Base-by-base conservation (phyloP, 441 rosid genomes). In the Isatis lusitanica region DNA sequence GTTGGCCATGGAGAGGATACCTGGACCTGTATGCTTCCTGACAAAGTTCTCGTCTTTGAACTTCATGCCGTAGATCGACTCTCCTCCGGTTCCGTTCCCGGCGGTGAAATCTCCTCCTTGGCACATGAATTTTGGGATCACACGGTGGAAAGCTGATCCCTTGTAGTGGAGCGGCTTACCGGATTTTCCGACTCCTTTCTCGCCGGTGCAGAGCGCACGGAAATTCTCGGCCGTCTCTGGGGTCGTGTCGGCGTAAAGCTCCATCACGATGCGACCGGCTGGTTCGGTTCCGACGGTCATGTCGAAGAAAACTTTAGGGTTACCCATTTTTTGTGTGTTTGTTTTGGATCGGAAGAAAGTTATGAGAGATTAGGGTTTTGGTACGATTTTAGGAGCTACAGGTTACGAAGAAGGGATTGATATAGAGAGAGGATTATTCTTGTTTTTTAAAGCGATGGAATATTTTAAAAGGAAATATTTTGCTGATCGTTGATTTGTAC, bases 21-120 rank as follows among this genome's bases (percentile, higher is more conserved):
- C 98, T 0, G 91, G 82, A 1, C 91, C 90, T 1, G 92, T 91
- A 79, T 93, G 97, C 84, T 86, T 86, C 92, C 56, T 86, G 3
- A 1, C 1, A 71, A 93, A 86, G 84, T 91, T 91, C 89, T 91
- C 94, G 35, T 91, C 98, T 0, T 86, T 85, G 30, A 91, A 93
- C 85, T 93, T 90, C 2, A 82, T 0, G 0, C 94, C 94, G 66
- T 90, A 84, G 83, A 90, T 90, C 0, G 96, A 91, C 61, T 90
- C 98, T 0, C 97, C 94, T 38, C 96, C 93, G 73, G 97, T 93
- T 1, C 96, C 97, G 36, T 93, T 87, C 18, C 98, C 90, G 15
- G 87, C 85, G 0, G 98, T 93, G 85, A 91, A 89, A 56, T 87
- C 90, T 0, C 93, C 87, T 1, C 96, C 97, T 71, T 88, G 93